Base-by-base conservation (phyloP, 305 asterid genomes). In the Solanum chacoense region DNA sequence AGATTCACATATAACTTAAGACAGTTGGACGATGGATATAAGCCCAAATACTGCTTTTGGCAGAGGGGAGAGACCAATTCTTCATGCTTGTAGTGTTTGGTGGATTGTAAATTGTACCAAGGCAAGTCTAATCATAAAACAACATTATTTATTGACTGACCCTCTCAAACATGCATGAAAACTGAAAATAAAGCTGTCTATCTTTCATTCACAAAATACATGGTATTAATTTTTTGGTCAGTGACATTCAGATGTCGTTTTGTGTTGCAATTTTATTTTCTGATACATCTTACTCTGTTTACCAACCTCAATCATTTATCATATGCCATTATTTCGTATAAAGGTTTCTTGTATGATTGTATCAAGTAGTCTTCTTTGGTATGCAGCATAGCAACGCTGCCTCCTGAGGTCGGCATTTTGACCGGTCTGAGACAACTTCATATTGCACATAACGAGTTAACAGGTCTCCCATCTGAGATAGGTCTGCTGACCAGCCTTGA, bases 371-470 rank as follows among this genome's bases (percentile, higher is more conserved):
- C 73, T 67, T 83, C 36, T 45, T 40, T 63, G 87, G 85, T 90
- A 88, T 91, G 87, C 94, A 97, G 98, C 91, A 93, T 97, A 94
- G 90, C 93, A 13, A 83, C 74, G 22, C 63, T 97, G 91, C 97
- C 99, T 88, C 88, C 98, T 90, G 87, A 92, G 69, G 11, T 96
- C 75, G 96, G 98, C 88, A 90, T 93, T 89, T 95, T 97, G 92
- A 93, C 93, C 89, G 77, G 92, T 92, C 92, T 97, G 93, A 94
- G 88, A 94, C 95, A 93, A 65, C 98, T 97, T 91, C 89, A 93
- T 81, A 72, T 95, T 72, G 94, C 91, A 75, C 91, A 91, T 89
- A 97, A 96, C 91, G 90, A 93, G 89, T 90, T 97, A 93, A 93
- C 89, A 45, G 87, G 90, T 89, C 91, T 97, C 90, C 98, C 99